phyloP scores from a whole-genome alignment of 179 eudicot genomes.

The Beta lomatogona region DNA sequence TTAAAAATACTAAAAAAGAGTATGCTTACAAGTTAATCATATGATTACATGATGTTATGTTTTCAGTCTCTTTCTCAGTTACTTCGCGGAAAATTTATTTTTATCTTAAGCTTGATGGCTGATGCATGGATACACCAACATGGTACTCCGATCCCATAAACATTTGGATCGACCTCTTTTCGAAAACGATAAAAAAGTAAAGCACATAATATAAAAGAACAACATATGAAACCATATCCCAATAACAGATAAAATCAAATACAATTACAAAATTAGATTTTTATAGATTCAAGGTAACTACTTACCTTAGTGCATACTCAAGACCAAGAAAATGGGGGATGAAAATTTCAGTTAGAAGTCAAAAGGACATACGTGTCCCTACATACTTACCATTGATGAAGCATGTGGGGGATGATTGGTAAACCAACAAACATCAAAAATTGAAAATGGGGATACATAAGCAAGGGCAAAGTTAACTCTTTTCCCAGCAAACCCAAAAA shows the following conservation, averaged over 20 bases:
- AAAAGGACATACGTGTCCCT: constrained; percentile 25
- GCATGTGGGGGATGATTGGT: constrained; percentile 33
- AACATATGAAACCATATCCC: neutral
- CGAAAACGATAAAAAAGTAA: neutral
- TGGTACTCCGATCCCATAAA: constrained; percentile 8
- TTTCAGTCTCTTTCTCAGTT: constrained; percentile 16
- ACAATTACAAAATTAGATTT: constrained; percentile 10
- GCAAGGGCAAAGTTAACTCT: neutral
- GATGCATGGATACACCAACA: constrained; percentile 15
- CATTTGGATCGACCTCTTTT: constrained; percentile 9
- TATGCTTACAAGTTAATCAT: constrained; percentile 21
- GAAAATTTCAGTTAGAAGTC: constrained; percentile 26
- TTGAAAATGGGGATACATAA: constrained; percentile 6
- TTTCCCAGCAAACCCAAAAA: neutral
- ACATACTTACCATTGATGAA: constrained; percentile 26
- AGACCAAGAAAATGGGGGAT: constrained; percentile 26
- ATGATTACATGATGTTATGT: neutral
- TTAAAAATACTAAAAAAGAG: neutral
- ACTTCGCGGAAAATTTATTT: constrained; percentile 8
- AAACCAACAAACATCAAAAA: constrained; percentile 27
- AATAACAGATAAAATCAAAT: neutral
- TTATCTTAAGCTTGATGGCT: neutral
- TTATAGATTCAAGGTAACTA: constrained; percentile 36
- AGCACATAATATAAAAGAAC: neutral
- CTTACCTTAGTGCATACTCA: constrained; percentile 38